Base-by-base conservation (phyloP, 1,284 basidiomycete genomes). In the Kwoniella shivajii region DNA sequence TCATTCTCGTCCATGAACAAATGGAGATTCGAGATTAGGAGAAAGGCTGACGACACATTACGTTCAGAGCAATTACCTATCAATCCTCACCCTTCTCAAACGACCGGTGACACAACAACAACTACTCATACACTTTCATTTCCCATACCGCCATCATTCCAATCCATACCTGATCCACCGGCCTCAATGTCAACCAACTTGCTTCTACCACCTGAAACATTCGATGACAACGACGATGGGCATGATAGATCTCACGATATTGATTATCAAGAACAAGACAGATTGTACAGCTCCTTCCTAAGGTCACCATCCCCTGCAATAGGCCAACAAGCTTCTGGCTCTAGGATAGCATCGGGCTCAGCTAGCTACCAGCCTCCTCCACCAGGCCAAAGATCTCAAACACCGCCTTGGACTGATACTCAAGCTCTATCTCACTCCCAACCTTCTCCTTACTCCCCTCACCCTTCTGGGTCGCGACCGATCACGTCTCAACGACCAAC, bases 111-210 rank as follows among this genome's bases (percentile, higher is more conserved):
- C 34, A 55, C 50, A 20, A 56, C 60, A 11, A 58, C 56, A 7
- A 56, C 56, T 13, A 53, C 59, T 18, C 39, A 49, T 29, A 55
- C 56, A 7, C 49, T 59, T 13, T 58, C 60, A 3, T 47, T 50
- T 33, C 56, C 56, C 14, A 30, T 61, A 18, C 60, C 60, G 14
- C 56, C 56, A 14, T 58, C 56, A 18, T 55, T 60, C 27, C 43
- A 44, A n/a, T 44, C 54, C 11, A n/a, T 47, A 36, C 43, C 52
- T 36, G 57, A 53, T 29, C 45, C 36, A 20, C 52, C 44, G 2
- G 20, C 37, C 33, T 20, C 50, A 18, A 43, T 56, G 49, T 54
- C 58, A 16, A 50, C 37, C n/a, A 5, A 44, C 22, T 18, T 53
- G 29, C 52, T 44, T 37, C 43, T 44, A 7, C 51, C 51, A 2